Conservation (phyloP, 306 rosid species). For the Fragaria ananassa region DNA sequence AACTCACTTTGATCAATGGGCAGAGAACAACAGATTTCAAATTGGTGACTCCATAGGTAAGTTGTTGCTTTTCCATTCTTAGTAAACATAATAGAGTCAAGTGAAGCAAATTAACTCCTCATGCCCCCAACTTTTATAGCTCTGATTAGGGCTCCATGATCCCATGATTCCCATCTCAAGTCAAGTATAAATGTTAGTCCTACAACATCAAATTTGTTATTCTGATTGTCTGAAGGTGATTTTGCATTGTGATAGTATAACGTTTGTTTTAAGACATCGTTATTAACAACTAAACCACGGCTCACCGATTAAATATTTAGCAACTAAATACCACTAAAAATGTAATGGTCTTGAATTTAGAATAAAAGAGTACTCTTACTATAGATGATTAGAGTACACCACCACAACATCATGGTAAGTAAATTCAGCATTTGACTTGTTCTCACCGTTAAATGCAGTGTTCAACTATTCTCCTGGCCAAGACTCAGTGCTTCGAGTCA, state of each 20-base stretch:
- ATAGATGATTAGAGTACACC: not conserved
- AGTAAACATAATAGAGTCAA: not conserved
- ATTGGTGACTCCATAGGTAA: slow-evolving; percentile 78
- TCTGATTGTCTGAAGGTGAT: no score
- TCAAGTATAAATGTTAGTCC: no score
- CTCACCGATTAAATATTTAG: no score
- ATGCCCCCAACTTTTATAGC: not conserved
- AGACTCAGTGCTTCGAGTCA: slow-evolving; percentile 75
- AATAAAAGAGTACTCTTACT: not conserved
- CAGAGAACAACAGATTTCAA: slow-evolving; percentile 64
- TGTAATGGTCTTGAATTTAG: not conserved
- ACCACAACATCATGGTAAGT: not conserved
- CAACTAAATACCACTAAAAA: no score
- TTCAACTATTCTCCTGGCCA: slow-evolving; percentile 65
- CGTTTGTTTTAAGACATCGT: no score
- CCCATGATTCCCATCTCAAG: no score
- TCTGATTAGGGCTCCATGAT: no score
- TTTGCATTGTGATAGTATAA: no score
- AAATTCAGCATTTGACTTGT: not conserved
- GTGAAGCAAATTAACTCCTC: not conserved
- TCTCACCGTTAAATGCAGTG: slow-evolving; percentile 39
- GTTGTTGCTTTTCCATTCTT: not conserved
- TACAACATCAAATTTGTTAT: no score
- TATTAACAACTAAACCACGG: no score
- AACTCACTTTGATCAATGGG: slow-evolving; percentile 68